phyloP scores from a whole-genome alignment of 495 filamentous ascomycete genomes.

The Thermochaetoides thermophila region DNA sequence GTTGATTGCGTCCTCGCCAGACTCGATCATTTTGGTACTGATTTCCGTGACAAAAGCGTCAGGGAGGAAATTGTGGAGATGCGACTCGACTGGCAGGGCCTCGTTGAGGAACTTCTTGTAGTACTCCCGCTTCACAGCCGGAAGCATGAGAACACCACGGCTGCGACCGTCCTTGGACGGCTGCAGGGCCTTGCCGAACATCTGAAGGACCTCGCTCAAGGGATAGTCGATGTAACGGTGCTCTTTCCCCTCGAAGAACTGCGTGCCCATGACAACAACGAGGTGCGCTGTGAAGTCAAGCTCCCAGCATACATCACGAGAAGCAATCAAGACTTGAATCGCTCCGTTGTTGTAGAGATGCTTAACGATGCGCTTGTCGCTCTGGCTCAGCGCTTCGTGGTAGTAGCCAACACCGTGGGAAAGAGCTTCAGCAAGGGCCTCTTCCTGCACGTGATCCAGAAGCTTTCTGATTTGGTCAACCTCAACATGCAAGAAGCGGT shows the following conservation, averaged over 20 bases:
- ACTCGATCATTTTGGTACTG: constrained; percentile 82
- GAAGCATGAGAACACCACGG: constrained; percentile 87
- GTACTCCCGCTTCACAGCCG: constrained; percentile 85
- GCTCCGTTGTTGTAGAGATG: constrained; percentile 84
- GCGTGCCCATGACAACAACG: constrained; percentile 96
- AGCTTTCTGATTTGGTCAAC: constrained; percentile 68
- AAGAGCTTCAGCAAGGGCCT: constrained; percentile 76
- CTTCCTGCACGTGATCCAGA: constrained; percentile 67
- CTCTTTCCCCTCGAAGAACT: constrained; percentile 93
- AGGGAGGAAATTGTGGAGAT: constrained; percentile 77
- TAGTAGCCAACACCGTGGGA: constrained; percentile 95
- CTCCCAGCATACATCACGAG: constrained; percentile 94
- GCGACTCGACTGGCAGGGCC: constrained; percentile 87
- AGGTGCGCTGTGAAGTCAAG: constrained; percentile 75
- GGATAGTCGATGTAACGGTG: constrained; percentile 97
- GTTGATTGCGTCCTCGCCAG: constrained; percentile 94
- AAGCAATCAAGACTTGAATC: constrained; percentile 85
- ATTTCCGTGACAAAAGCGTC: constrained; percentile 96
- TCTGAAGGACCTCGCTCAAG: constrained; percentile 93
- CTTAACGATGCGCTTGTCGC: constrained; percentile 85
- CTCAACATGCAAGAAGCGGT: constrained; percentile 76
- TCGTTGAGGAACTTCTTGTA: constrained; percentile 99
- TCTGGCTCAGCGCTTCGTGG: constrained; percentile 77
- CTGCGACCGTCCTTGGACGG: constrained; percentile 61
- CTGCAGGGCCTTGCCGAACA: constrained; percentile 89